A percentile compares a stretch with the other conserved stretches of the same genome.
phyloP scores from a whole-genome alignment of 805 yeast species.

The Candida nitratophila region DNA sequence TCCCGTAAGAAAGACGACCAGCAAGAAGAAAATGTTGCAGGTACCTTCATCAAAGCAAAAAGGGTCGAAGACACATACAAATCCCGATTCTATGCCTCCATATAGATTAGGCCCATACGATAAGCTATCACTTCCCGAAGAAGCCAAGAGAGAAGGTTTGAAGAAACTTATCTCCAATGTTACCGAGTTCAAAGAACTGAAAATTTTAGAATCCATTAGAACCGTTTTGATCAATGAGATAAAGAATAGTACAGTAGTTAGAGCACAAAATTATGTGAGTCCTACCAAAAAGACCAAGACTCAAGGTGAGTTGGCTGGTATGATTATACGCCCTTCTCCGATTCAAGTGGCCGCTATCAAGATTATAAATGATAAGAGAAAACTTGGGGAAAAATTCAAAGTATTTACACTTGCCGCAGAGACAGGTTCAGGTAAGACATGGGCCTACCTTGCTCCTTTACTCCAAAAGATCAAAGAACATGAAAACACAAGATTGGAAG shows the following conservation, averaged over 20 bases:
- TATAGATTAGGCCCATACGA: conserved; percentile 43
- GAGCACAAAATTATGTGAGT: conserved; percentile 25
- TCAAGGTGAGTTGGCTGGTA: conserved; percentile 26
- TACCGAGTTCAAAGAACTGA: conserved; percentile 56
- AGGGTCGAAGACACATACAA: too few relatives aligned
- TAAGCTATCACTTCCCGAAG: conserved; percentile 36
- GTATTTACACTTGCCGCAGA: conserved; percentile 87
- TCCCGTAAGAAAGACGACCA: too few relatives aligned
- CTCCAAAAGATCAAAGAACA: conserved; percentile 60
- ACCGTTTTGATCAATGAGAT: conserved; percentile 51
- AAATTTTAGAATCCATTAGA: conserved; percentile 62
- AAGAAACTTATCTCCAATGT: conserved; percentile 43
- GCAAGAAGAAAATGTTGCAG: too few relatives aligned
- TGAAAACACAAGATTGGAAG: conserved; percentile 30
- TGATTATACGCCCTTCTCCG: conserved; percentile 57
- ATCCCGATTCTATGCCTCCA: conserved; percentile 9
- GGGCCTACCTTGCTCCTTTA: conserved; percentile 81
- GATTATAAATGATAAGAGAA: conserved; percentile 38
- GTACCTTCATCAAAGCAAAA: too few relatives aligned
- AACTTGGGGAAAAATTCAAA: conserved; percentile 33
- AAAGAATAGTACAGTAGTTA: conserved; percentile 34
- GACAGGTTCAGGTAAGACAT: conserved; percentile 94
- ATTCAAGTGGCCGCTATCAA: conserved; percentile 75
- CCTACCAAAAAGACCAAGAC: conserved; percentile 23
- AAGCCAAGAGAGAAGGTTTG: conserved; percentile 25